Percentiles rank a stretch among this genome's conserved stretches.
These are phyloP conservation scores for Syncephalastrum sp. DNA, from an alignment of 371 early-diverging fungal genomes.

Conservation along the genomic window DNA sequence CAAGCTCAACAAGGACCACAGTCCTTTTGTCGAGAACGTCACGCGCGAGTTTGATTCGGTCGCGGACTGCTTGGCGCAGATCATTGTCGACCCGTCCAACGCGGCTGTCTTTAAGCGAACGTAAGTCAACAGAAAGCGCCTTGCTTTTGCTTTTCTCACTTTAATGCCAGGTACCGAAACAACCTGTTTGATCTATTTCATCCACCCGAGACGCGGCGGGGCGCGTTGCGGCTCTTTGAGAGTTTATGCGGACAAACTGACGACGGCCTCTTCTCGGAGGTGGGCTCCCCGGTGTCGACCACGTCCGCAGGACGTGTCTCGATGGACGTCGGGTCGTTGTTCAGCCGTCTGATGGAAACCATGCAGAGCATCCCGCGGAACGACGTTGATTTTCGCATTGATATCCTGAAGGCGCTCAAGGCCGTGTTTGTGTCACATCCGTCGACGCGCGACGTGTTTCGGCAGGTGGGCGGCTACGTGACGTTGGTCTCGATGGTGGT, in stretches of 20 bases:
- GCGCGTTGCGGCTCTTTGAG: slow-evolving; percentile 52
- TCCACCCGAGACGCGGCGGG: slow-evolving; percentile 52
- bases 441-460: slow-evolving; percentile 53
- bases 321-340: slow-evolving; percentile 38
- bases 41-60: slow-evolving; percentile 54
- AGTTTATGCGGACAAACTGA: slow-evolving; percentile 47
- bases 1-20: slow-evolving; percentile 20
- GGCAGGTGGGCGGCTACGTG: slow-evolving; percentile 64
- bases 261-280: slow-evolving; percentile 8
- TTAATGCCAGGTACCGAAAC: slow-evolving; percentile 33
- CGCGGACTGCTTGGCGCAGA: slow-evolving; percentile 51
- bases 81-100: slow-evolving; percentile 33
- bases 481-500: slow-evolving; percentile 64
- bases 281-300: slow-evolving; percentile 7
- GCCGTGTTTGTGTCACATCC: slow-evolving; percentile 48
- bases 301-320: slow-evolving; percentile 3
- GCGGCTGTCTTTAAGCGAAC: slow-evolving; percentile 32
- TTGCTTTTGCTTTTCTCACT: background rate
- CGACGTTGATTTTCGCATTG: slow-evolving; percentile 59
- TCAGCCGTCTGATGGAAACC: slow-evolving; percentile 63
- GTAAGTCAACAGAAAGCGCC: slow-evolving; percentile 19
- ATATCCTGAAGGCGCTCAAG: slow-evolving; percentile 53
- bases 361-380: slow-evolving; percentile 55
- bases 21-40: slow-evolving; percentile 47
- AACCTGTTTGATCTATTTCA: slow-evolving; percentile 61